Base-by-base conservation (phyloP, 2,329 filamentous ascomycete species). In the Alternaria novae-zelandiae region DNA sequence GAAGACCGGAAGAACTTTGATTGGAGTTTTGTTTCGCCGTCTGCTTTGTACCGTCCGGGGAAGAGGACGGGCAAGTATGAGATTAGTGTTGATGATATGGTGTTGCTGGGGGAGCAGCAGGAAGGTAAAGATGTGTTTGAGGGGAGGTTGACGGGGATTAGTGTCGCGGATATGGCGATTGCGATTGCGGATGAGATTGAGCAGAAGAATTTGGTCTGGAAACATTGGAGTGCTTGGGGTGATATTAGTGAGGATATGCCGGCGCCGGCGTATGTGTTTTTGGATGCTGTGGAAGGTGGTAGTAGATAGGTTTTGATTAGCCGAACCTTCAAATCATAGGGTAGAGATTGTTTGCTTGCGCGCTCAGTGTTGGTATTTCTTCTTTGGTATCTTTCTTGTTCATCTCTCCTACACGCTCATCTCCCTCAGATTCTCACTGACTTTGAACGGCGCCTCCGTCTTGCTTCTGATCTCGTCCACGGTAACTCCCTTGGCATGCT, bases 401-500 rank as follows among this genome's bases (percentile, higher is more conserved):
- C 15, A 6, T 54, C 11, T 6, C 15, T 28, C 13, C 57, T 63
- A 78, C 11, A 79, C 66, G 12, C 66, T 58, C 92, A 96, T 96
- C 47, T 91, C 88, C 85, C 93, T 93, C 71, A 97, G 79, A 69
- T 93, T 88, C 49, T 94, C 89, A 1, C 92, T 88, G 23, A 97
- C 91, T 70, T 85, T 88, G 84, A 97, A 97, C 0, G 91, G 89
- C 20, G 94, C 93, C 74, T 93, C 93, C 0, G 94, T 97, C 87
- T 97, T 97, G 75, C 86, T 86, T 86, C 89, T 91, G 74, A 97
- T 87, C 83, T 97, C 94, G 9, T 97, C 93, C 6, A 97, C 91
- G 0, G 91, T 95, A 6, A 96, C 92, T 28, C 93, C 93, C 66
- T 96, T 92, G 2, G 93, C 93, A 74, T 96, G 88, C 82, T 97